phyloP scores from a whole-genome alignment of 768 basidiomycete species.

The Mycena alexandri region DNA sequence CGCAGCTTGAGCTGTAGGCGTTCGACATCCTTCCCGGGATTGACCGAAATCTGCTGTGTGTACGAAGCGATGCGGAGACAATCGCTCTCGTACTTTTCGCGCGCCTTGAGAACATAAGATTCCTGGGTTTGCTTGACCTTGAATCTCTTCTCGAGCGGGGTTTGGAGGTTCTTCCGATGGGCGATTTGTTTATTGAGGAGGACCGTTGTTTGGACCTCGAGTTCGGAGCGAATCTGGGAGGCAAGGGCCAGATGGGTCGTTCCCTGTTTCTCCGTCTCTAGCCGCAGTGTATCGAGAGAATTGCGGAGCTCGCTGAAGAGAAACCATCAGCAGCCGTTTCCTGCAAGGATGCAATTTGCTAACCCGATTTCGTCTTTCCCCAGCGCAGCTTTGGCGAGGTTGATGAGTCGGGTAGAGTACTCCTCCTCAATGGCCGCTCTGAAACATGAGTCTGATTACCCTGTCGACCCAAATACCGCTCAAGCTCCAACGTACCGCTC shows the following conservation, averaged over 20 bases:
- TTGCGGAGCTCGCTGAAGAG: conserved; percentile 79
- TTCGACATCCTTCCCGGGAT: conserved; percentile 94
- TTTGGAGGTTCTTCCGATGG: conserved; percentile 80
- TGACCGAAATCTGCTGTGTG: conserved; percentile 89
- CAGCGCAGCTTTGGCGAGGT: conserved; percentile 81
- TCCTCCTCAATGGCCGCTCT: conserved; percentile 96
- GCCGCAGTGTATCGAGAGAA: conserved; percentile 82
- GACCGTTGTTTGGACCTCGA: conserved; percentile 75
- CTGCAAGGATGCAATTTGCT: conserved; percentile 45
- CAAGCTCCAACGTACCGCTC: conserved; percentile 75
- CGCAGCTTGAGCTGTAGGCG: conserved; percentile 90
- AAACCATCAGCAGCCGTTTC: conserved; percentile 14
- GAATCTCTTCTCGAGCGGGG: conserved; percentile 88
- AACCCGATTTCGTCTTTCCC: conserved; percentile 96
- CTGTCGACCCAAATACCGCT: neutral
- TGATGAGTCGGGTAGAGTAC: conserved; percentile 87
- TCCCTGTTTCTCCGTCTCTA: conserved; percentile 91
- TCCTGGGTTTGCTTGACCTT: conserved; percentile 92
- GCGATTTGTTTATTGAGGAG: conserved; percentile 76
- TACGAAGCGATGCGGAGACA: conserved; percentile 94
- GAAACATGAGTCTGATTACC: conserved; percentile 22
- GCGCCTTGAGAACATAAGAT: conserved; percentile 86
- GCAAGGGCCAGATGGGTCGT: conserved; percentile 80
- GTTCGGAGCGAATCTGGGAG: conserved; percentile 77
- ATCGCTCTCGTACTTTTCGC: conserved; percentile 94